Evolutionary conservation across 768 basidiomycete genomes (phyloP), one percentile per base, ranked within the genome.

Genomic region (Kwoniella botswanensis): DNA sequence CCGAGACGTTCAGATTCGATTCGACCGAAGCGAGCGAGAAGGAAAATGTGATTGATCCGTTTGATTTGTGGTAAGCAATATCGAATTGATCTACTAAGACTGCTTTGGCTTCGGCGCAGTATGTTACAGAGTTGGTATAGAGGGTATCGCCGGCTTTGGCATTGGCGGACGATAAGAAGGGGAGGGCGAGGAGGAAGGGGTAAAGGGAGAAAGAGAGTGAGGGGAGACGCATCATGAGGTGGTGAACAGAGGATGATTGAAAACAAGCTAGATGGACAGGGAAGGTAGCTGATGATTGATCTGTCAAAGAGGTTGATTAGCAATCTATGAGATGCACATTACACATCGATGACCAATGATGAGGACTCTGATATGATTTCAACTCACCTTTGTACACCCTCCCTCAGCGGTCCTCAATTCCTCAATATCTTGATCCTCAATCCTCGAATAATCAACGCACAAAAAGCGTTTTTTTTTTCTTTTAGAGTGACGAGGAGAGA

Each of bases 11-110:
- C 76, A 94, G 87, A 67, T 84, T 80, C 2, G 71, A 26, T 29
- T 81, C 92, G 69, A 95, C 93, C 71, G 92, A 92, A 46, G 91
- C 91, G 7, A 92, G 92, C 50, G 91, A 90, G 65, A 96, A 88
- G 74, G 92, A 91, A 86, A 97, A 97, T 68, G 87, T 87, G 56
- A 94, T 86, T 43, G 92, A 93, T 24, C 89, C 84, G 58, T 84
- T 84, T 4, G 74, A 53, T 21, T 70, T 68, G 65, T 75, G 74
- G 63, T 83, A 83, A 9, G 78, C 67, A 52, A 83, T 78, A 29
- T 76, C 73, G 62, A 84, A 82, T 26, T 76, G 64, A 50, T 79
- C 73, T 52, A 84, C 76, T 24, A 82, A 55, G 60, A 83, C 71
- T 5, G 78, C 76, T 52, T 68, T 74, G 11, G 79, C 76, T 64